Base-by-base conservation (phyloP, 495 filamentous ascomycete genomes). In the Diplogelasinospora grovesii region DNA sequence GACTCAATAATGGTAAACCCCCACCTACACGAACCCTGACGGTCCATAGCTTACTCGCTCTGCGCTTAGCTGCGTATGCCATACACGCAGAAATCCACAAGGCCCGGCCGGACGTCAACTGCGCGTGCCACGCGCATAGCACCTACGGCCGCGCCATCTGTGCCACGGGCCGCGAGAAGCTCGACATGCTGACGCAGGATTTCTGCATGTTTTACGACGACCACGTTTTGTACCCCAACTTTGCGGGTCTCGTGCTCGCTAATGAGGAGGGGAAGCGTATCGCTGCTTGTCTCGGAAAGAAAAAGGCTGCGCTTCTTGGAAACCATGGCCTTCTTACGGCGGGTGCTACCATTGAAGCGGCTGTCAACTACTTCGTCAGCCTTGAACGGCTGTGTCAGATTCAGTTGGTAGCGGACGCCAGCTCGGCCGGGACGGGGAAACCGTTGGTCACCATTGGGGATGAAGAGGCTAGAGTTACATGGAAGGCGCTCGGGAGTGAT, bases 11-110 rank as follows among this genome's bases (percentile, higher is more conserved):
- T 9, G 35, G 35, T 38, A 25, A 3, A 20, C 33, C 33, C n/a
- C 21, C 14, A 9, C 33, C 15, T 15, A 3, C 32, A 7, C 8
- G 7, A 8, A 6, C 32, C n/a, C 28, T 31, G n/a, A n/a, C n/a
- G n/a, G n/a, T n/a, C n/a, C n/a, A n/a, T n/a, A n/a, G n/a, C n/a
- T n/a, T n/a, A n/a, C n/a, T n/a, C n/a, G n/a, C n/a, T n/a, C n/a
- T n/a, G n/a, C n/a, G n/a, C n/a, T 31, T 9, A 22, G 80, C 83
- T 4, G 83, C 79, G 1, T 86, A 82, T 52, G 66, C 78, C 41
- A 87, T 87, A 51, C 83, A 79, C 53, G 64, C 64, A n/a, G 68
- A 68, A 28, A 70, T 79, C 19, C 76, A 79, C 53, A 71, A 70
- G 49, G 69, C 70, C 8, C 53, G 73, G 6, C 73, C 70, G 8